phyloP scores from a whole-genome alignment of 2,329 filamentous ascomycete genomes.

The Aotearoamyces nothofagi region DNA sequence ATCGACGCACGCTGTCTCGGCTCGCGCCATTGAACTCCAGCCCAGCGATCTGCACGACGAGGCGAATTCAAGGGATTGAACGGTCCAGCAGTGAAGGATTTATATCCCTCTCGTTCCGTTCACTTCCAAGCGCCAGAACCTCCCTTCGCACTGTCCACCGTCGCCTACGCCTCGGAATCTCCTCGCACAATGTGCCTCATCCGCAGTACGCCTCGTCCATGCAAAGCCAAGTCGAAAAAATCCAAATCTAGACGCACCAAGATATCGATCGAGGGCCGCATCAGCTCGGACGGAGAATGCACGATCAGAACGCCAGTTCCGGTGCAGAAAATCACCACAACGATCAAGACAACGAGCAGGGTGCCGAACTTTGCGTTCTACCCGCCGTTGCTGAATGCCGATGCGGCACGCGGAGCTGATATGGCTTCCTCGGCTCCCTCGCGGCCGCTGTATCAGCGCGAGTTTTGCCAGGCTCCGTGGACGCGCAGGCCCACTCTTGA shows the following conservation, averaged over 20 bases:
- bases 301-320: no score
- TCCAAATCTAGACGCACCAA: background rate
- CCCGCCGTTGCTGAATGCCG: background rate
- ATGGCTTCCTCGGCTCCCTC: no score
- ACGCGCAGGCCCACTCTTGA: background rate
- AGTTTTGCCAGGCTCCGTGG: background rate
- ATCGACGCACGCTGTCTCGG: no score
- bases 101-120: background rate
- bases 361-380: background rate
- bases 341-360: background rate
- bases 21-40: no score
- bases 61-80: background rate
- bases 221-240: background rate
- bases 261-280: no score
- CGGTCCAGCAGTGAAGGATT: background rate
- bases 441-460: background rate
- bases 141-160: background rate
- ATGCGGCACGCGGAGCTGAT: no score
- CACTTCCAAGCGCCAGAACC: background rate
- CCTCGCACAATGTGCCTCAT: background rate
- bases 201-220: background rate
- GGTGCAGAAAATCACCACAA: background rate
- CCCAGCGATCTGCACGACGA: no score
- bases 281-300: no score
- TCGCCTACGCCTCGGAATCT: background rate